These are phyloP conservation scores for Diaporthe aspalathi DNA, from an alignment of 2,329 filamentous ascomycete genomes.

Conservation along the genomic window DNA sequence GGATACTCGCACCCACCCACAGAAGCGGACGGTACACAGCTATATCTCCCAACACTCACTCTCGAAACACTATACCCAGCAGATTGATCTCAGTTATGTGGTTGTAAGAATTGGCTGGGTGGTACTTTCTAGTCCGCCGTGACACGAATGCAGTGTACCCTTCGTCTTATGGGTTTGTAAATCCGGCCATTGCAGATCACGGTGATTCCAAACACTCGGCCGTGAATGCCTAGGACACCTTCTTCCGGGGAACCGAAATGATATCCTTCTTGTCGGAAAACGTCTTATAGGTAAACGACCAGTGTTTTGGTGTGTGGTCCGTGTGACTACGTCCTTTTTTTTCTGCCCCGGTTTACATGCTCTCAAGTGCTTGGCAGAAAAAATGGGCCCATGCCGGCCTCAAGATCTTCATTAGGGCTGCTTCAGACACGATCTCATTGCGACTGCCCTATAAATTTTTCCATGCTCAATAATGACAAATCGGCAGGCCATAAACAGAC, in stretches of 20 bases:
- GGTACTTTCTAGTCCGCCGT: too few species aligned
- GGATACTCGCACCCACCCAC: too few species aligned
- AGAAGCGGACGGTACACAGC: too few species aligned
- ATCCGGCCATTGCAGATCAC: background rate
- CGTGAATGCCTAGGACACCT: background rate
- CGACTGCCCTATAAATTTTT: background rate
- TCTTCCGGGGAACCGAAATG: background rate
- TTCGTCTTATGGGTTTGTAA: too few species aligned
- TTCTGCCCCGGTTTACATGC: background rate
- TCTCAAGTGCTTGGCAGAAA: background rate
- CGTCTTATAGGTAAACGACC: background rate
- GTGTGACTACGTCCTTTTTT: background rate
- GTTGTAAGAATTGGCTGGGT: too few species aligned
- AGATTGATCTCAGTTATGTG: too few species aligned
- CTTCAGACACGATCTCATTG: background rate
- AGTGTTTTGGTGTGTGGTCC: background rate
- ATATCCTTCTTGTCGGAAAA: background rate
- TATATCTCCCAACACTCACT: too few species aligned
- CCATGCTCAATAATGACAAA: conserved; percentile 13
- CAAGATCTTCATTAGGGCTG: background rate
- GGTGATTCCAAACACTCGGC: background rate
- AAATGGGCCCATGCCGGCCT: background rate
- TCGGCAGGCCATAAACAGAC: background rate
- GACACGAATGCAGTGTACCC: too few species aligned
- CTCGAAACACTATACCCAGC: too few species aligned